phyloP scores from a whole-genome alignment of 148 eudicot genomes.

The Rhododendron kiyosumense region DNA sequence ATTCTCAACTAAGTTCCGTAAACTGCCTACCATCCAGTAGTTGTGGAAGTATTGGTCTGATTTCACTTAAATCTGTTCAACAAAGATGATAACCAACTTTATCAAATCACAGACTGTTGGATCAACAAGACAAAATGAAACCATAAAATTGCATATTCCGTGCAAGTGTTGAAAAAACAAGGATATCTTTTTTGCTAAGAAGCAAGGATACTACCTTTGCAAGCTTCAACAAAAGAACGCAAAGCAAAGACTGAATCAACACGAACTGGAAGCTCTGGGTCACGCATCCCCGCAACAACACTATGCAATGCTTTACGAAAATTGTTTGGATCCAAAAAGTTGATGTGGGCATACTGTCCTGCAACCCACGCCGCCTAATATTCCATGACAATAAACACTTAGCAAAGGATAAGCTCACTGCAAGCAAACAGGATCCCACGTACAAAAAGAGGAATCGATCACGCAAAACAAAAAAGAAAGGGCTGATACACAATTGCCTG shows the following conservation, averaged over 20 bases:
- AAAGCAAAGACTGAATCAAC: conserved; percentile 95
- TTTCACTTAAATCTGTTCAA: conserved; percentile 73
- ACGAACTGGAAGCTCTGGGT: conserved; percentile 97
- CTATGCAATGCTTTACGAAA: conserved; percentile 85
- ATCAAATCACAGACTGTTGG: neutral
- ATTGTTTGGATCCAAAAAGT: conserved; percentile 79
- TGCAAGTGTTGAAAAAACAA: neutral
- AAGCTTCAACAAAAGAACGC: conserved; percentile 98
- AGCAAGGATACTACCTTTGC: conserved; percentile 50
- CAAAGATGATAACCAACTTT: neutral
- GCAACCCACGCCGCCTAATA: conserved; percentile 99
- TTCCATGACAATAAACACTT: conserved; percentile 5
- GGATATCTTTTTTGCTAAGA: neutral
- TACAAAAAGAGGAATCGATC: neutral
- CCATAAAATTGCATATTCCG: neutral
- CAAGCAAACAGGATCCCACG: neutral
- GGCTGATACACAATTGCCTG: neutral
- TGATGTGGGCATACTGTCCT: conserved; percentile 95
- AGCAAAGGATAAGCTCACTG: neutral
- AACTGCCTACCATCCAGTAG: conserved; percentile 74
- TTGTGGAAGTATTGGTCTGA: conserved; percentile 95
- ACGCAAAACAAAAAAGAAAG: neutral
- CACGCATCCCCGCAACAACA: conserved; percentile 96
- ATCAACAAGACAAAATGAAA: neutral
- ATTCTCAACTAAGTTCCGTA: neutral